Base-by-base conservation (phyloP, 2,329 filamentous ascomycete species). In the Fusarium hostae region DNA sequence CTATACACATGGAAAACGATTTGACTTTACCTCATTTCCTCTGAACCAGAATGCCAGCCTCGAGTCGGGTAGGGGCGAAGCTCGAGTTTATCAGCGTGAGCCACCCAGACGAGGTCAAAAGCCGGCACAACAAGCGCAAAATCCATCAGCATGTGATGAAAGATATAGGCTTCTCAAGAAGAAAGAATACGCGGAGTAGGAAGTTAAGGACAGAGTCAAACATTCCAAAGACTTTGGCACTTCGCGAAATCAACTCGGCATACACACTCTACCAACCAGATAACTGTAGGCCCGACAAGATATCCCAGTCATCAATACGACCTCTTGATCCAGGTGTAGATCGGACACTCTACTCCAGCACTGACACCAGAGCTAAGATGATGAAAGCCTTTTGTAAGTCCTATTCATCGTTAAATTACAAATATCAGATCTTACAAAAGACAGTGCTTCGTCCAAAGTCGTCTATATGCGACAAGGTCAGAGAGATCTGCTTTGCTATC, bases 131-230 rank as follows among this genome's bases (percentile, higher is more conserved):
- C 26, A 58, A 58, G n/a, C 51, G 34, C 26, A 58, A 59, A 28
- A 34, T 61, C 13, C 59, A 56, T 16, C 40, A 61, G 22, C 59
- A 61, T 61, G 59, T 61, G 26, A 61, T 61, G 51, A 61, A 28
- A 34, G 40, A 45, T 15, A 47, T 59, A 45, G 51, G 52, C 3
- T 18, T 58, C 10, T 58, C 34, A n/a, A 58, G 59, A 28, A 45
- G 59, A 30, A 61, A 59, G 22, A 40, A 26, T 10, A 22, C 18
- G 3, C 3, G 3, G 6, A 47, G 32, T 20, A 30, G 20, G 13
- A 40, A 22, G 13, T 6, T 0, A 16, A 24, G 12, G 6, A n/a
- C 10, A 6, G 18, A 22, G 7, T 24, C 13, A 7, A n/a, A 20
- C 3, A 13, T 18, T n/a, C 24, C 52, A 11, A 34, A 11, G n/a